Conservation (phyloP, 169 alveolate genomes). For the Eimeria nieschulzi region DNA sequence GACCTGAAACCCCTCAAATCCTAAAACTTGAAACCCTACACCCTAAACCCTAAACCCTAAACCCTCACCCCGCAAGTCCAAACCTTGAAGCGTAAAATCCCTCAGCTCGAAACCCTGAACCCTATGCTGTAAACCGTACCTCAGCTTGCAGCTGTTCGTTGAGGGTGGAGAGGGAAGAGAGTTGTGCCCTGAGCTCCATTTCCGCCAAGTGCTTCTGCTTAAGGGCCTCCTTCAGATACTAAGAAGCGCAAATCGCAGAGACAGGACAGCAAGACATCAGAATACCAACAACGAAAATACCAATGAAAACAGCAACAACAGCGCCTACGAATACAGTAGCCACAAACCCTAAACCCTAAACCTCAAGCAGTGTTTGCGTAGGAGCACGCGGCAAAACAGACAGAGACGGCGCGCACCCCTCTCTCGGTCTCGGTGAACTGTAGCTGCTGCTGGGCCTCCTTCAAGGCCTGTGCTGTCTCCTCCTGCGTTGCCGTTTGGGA, state of each 20-base stretch:
- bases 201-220: constrained; percentile 34
- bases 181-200: constrained; percentile 25
- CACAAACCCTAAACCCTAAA: background rate
- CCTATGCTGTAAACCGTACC: background rate
- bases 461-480: constrained; percentile 10
- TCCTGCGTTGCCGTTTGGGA: background rate
- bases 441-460: constrained; percentile 45
- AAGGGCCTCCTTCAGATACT: constrained; percentile 33
- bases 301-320: background rate
- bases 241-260: background rate
- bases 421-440: constrained; percentile 10
- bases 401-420: background rate
- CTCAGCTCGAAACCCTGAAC: no score
- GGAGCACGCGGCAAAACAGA: background rate
- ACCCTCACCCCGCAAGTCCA: no score
- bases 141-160: constrained; percentile 62
- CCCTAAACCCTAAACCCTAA: no score
- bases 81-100: no score
- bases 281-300: background rate
- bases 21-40: no score
- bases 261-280: background rate
- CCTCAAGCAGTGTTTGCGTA: background rate
- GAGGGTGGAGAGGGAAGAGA: constrained; percentile 12
- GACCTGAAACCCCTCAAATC: background rate
- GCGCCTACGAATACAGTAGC: background rate